Evolutionary conservation across 2,329 filamentous ascomycete genomes (phyloP).

Genomic region (Microdochium bolleyi): DNA sequence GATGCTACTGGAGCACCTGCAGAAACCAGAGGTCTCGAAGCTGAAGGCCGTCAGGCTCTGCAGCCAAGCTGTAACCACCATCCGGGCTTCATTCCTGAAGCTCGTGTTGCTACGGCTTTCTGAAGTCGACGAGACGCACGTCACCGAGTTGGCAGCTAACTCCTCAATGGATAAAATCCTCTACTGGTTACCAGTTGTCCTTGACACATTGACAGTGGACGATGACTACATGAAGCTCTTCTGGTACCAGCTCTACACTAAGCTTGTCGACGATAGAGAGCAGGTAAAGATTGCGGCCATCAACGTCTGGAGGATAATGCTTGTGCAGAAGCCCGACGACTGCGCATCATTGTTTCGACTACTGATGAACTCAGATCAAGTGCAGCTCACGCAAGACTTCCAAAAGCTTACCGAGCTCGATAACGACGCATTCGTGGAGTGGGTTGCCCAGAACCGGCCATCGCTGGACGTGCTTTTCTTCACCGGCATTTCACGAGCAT

Average conservation of each 20-base stretch:
- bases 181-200: slow-evolving; percentile 91
- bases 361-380: slow-evolving; percentile 62
- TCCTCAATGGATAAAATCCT: slow-evolving; percentile 76
- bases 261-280: slow-evolving; percentile 64
- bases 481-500: slow-evolving; percentile 68
- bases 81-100: slow-evolving; percentile 70
- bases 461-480: slow-evolving; percentile 80
- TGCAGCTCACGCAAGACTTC: slow-evolving; percentile 67
- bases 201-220: slow-evolving; percentile 69
- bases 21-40: slow-evolving; percentile 70
- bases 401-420: slow-evolving; percentile 81
- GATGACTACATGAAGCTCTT: slow-evolving; percentile 78
- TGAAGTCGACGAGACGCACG: slow-evolving; percentile 64
- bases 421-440: slow-evolving; percentile 77
- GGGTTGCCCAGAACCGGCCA: slow-evolving; percentile 76
- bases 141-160: slow-evolving; percentile 53
- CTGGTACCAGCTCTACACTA: slow-evolving; percentile 89
- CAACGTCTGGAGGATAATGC: slow-evolving; percentile 81
- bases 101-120: slow-evolving; percentile 76
- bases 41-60: slow-evolving; percentile 90
- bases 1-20: slow-evolving; percentile 78
- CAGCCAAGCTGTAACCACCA: slow-evolving; percentile 68
- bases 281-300: slow-evolving; percentile 68
- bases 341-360: slow-evolving; percentile 66
- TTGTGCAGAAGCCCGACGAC: slow-evolving; percentile 88